Base-by-base conservation (phyloP, 2,329 filamentous ascomycete genomes). In the Coniella vitis region DNA sequence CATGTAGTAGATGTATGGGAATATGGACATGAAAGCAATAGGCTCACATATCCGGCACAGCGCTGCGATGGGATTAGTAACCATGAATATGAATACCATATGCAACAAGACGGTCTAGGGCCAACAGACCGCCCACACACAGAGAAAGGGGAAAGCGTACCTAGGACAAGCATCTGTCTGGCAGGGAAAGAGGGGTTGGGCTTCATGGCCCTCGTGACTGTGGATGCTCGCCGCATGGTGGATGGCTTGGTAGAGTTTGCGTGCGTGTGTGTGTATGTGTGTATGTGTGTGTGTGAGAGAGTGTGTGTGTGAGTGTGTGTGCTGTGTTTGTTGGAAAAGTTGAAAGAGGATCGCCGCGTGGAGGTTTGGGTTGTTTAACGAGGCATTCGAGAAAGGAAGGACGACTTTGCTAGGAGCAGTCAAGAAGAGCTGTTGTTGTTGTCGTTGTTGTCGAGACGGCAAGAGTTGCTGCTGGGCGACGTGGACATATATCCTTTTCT, bases 1-100 rank as follows among this genome's bases (percentile, higher is more conserved):
- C 93, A 98, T 97, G 73, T 87, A 91, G 72, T 95, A 97, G 59
- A 95, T 90, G 68, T 97, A 98, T 1, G 93, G 93, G 65, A 98
- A 97, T 59, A 97, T 96, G 47, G 90, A 96, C 89, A 96, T 97
- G 75, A 98, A 97, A 5, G 93, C 93, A 66, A 98, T 97, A 45
- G 93, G 93, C 66, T 98, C 93, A 74, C 90, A 96, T 72, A 98
- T 91, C 63, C 93, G 85, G 70, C 90, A 95, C 62, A 95, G 76
- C 39, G 90, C 90, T 94, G 55, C 37, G 56, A n/a, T n/a, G n/a
- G n/a, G n/a, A n/a, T n/a, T n/a, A n/a, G n/a, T n/a, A n/a, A n/a
- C n/a, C n/a, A n/a, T n/a, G n/a, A n/a, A n/a, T n/a, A n/a, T n/a
- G n/a, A n/a, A n/a, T n/a, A n/a, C n/a, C n/a, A n/a, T n/a, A n/a